Percentiles rank a stretch among this genome's conserved stretches.
These are phyloP conservation scores for Ceratocystis huliohia DNA, from an alignment of 2,329 filamentous ascomycete genomes.

Conservation along the genomic window DNA sequence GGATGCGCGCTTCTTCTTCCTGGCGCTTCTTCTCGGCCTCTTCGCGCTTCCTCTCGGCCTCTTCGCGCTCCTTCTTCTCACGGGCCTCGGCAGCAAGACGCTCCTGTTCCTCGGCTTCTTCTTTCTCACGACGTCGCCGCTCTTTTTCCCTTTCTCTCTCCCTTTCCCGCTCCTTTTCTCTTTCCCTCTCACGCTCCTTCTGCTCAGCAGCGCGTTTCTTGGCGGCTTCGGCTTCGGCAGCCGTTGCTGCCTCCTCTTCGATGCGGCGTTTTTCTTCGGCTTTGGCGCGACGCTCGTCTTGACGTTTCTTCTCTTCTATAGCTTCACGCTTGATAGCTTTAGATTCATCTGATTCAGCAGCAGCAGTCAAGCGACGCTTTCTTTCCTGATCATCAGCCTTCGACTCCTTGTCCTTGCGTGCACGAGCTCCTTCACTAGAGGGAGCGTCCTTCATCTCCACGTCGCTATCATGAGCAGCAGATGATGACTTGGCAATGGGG, in stretches of 20 bases:
- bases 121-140: conserved; percentile 16
- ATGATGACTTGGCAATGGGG: conserved; percentile 25
- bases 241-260: conserved; percentile 10
- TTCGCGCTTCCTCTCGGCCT: conserved; percentile 29
- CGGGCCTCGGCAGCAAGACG: conserved; percentile 17
- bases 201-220: conserved; percentile 26
- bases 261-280: conserved; percentile 23
- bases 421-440: not conserved
- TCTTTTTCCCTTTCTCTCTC: conserved; percentile 20
- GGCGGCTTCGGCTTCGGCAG: conserved; percentile 21
- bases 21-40: conserved; percentile 28
- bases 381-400: conserved; percentile 30
- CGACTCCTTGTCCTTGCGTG: conserved; percentile 25
- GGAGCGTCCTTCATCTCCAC: conserved; percentile 40
- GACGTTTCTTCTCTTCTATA: conserved; percentile 28
- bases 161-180: conserved; percentile 22
- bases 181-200: conserved; percentile 26
- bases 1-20: conserved; percentile 17
- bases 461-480: conserved; percentile 37
- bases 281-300: conserved; percentile 22
- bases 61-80: conserved; percentile 25
- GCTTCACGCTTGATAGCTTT: conserved; percentile 27
- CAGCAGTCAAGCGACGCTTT: conserved; percentile 27
- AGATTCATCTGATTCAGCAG: conserved; percentile 29
- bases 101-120: conserved; percentile 20